phyloP scores from a whole-genome alignment of 2,329 filamentous ascomycete species.

The Emericellopsis atlantica region DNA sequence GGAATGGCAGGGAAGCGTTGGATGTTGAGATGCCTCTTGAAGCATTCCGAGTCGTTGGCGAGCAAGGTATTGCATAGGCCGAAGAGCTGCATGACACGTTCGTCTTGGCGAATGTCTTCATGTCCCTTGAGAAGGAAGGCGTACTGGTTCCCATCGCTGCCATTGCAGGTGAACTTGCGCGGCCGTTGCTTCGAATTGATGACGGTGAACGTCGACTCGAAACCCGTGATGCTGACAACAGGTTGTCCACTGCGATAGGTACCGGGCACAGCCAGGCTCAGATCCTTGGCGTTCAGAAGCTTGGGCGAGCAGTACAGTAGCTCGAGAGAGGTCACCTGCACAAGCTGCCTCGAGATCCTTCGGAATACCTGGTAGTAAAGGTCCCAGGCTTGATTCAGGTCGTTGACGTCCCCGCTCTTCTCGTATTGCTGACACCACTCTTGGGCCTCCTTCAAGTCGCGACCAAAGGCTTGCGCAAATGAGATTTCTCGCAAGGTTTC shows the following conservation, averaged over 20 bases:
- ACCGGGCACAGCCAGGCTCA: slow-evolving; percentile 91
- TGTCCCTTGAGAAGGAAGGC: slow-evolving; percentile 95
- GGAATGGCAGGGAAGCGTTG: slow-evolving; percentile 95
- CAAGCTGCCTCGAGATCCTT: slow-evolving; percentile 84
- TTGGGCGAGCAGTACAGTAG: slow-evolving; percentile 95
- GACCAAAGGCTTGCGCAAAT: slow-evolving; percentile 92
- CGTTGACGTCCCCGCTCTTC: slow-evolving; percentile 76
- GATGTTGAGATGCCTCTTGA: slow-evolving; percentile 94
- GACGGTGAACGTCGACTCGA: slow-evolving; percentile 80
- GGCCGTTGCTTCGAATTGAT: slow-evolving; percentile 97
- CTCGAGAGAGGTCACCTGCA: slow-evolving; percentile 84
- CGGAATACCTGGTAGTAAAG: slow-evolving; percentile 98
- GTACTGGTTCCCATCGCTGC: slow-evolving; percentile 79
- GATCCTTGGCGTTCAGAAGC: slow-evolving; percentile 69
- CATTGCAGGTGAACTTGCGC: slow-evolving; percentile 74
- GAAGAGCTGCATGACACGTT: slow-evolving; percentile 98
- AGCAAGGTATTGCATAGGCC: slow-evolving; percentile 94
- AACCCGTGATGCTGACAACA: slow-evolving; percentile 75
- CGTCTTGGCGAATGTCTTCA: slow-evolving; percentile 96
- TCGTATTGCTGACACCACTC: slow-evolving; percentile 95
- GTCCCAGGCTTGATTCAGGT: slow-evolving; percentile 97
- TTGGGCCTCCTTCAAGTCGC: slow-evolving; percentile 85
- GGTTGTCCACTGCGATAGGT: slow-evolving; percentile 73
- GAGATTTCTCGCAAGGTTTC: slow-evolving; percentile 93
- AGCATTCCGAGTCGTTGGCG: slow-evolving; percentile 85